Conservation (phyloP, 2,329 filamentous ascomycete genomes). For the Fusarium anguioides region DNA sequence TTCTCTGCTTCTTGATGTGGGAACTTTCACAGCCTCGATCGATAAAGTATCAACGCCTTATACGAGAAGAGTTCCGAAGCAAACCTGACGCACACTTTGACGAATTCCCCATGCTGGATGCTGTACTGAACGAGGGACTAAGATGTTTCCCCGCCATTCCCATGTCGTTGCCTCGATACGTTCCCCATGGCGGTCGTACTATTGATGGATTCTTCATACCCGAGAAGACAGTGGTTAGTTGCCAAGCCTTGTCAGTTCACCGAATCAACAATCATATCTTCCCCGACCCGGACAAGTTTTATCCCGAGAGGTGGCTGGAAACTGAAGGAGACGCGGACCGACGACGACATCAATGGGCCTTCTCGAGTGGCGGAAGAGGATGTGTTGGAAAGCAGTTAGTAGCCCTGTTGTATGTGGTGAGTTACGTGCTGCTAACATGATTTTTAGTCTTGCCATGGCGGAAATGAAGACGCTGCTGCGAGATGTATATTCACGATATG, state of each 20-base stretch:
- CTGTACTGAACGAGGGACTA: slow-evolving; percentile 70
- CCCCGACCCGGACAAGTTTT: slow-evolving; percentile 79
- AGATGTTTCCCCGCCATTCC: slow-evolving; percentile 73
- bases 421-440: background rate
- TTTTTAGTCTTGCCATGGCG: slow-evolving; percentile 64
- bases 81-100: slow-evolving; percentile 57
- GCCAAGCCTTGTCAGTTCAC: slow-evolving; percentile 70
- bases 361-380: slow-evolving; percentile 72
- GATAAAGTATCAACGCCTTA: slow-evolving; percentile 59
- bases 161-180: slow-evolving; percentile 72
- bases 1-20: slow-evolving; percentile 77
- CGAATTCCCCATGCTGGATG: slow-evolving; percentile 69
- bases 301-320: slow-evolving; percentile 86
- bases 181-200: slow-evolving; percentile 63
- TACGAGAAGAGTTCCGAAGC: slow-evolving; percentile 63
- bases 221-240: slow-evolving; percentile 66
- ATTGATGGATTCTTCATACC: slow-evolving; percentile 68
- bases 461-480: slow-evolving; percentile 75
- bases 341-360: slow-evolving; percentile 71
- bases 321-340: slow-evolving; percentile 78
- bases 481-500: slow-evolving; percentile 70
- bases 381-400: slow-evolving; percentile 76
- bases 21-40: slow-evolving; percentile 72
- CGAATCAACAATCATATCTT: slow-evolving; percentile 74
- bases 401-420: background rate